Percentiles rank a stretch among this genome's conserved stretches.
These are phyloP conservation scores for Cyclanthera cordifolia DNA, from an alignment of 306 rosid species.

Conservation along the genomic window DNA sequence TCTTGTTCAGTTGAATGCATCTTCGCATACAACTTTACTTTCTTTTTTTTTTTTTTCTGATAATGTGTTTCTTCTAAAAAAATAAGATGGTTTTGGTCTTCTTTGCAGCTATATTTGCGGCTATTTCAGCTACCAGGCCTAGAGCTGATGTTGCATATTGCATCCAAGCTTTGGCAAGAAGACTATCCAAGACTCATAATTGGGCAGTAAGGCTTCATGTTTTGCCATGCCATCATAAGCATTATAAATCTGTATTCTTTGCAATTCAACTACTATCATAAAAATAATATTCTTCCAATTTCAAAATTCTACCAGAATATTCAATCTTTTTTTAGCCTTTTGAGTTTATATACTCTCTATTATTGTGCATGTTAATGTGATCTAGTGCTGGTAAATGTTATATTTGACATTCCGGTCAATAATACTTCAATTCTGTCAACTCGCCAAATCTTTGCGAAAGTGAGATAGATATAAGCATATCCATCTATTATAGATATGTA, in stretches of 20 bases:
- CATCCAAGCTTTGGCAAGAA: constrained; percentile 89
- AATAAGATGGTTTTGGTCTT: constrained; percentile 17
- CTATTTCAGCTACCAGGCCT: constrained; percentile 95
- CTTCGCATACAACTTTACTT: background rate
- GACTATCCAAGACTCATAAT: constrained; percentile 86
- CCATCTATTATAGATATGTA: background rate
- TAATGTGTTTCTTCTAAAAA: background rate
- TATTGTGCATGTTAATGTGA: background rate
- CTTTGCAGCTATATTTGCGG: constrained; percentile 76
- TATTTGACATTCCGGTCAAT: background rate
- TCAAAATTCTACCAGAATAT: background rate
- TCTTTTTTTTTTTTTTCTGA: background rate
- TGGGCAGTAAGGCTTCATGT: constrained; percentile 73
- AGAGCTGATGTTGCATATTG: constrained; percentile 98
- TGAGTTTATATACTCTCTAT: background rate
- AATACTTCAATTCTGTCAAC: background rate
- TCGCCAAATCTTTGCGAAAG: background rate
- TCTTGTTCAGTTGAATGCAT: background rate
- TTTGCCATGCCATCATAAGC: background rate
- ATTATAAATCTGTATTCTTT: background rate
- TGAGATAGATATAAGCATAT: background rate
- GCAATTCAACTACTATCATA: background rate
- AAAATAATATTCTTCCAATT: background rate
- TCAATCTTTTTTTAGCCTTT: background rate
- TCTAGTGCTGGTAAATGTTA: background rate